phyloP scores from a whole-genome alignment of 305 asterid species.

The Lippia alba region DNA sequence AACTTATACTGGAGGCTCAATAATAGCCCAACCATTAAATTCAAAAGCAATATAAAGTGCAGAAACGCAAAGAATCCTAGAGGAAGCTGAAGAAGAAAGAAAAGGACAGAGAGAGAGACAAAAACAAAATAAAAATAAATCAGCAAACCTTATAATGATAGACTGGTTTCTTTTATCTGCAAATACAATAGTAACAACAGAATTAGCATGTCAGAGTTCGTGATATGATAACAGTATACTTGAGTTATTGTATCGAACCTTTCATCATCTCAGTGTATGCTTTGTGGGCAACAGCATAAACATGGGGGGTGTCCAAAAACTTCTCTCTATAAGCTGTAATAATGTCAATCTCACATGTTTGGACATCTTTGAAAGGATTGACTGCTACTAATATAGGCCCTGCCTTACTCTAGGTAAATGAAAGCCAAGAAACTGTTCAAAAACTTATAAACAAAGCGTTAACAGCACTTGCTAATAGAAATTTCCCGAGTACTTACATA shows the following conservation, averaged over 20 bases:
- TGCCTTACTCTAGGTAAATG: conserved; percentile 74
- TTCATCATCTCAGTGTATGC: conserved; percentile 83
- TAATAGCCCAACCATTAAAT: conserved; percentile 20
- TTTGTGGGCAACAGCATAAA: conserved; percentile 74
- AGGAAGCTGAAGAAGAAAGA: conserved; percentile 30
- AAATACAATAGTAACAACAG: conserved; percentile 35
- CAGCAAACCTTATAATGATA: conserved; percentile 83
- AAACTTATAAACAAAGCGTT: conserved; percentile 30
- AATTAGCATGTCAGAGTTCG: conserved; percentile 29
- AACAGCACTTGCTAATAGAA: conserved; percentile 16
- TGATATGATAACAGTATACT: conserved; percentile 32
- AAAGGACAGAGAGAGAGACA: conserved; percentile 18
- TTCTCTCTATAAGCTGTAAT: conserved; percentile 69
- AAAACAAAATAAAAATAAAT: background rate
- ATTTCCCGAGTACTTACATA: conserved; percentile 60
- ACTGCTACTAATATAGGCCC: conserved; percentile 87
- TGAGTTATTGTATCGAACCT: conserved; percentile 57
- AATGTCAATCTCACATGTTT: conserved; percentile 63
- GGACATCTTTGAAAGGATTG: conserved; percentile 85
- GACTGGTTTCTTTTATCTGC: conserved; percentile 88
- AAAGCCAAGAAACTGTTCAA: conserved; percentile 34
- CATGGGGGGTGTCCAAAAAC: conserved; percentile 83
- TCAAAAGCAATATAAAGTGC: conserved; percentile 13
- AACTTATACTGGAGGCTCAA: conserved; percentile 11
- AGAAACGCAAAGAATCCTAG: conserved; percentile 23